Evolutionary conservation across 768 basidiomycete species (phyloP), one percentile per base, ranked within the genome.

Genomic region (Pleurotus salmoneostramineus): DNA sequence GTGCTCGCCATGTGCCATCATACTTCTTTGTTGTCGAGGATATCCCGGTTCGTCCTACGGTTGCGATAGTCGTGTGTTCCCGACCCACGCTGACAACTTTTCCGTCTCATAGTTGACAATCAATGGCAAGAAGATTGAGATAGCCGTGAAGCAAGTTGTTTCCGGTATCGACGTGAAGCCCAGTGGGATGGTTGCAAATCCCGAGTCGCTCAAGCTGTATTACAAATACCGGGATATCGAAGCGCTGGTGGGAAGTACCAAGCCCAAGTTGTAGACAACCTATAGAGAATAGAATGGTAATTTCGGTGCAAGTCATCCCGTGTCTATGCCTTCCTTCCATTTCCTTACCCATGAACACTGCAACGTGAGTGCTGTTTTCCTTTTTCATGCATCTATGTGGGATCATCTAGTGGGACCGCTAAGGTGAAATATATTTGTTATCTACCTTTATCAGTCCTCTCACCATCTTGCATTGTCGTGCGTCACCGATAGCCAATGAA

Each of bases 91-190:
- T 31, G 11, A 45, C 17, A 11, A 14, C 27, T 34, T 3, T 42
- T 40, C 51, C 34, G 32, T 49, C 32, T 44, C 44, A 44, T 57
- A 89, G 89, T 88, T 89, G 61, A 90, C 87, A 0, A 83, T 88
- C 6, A 89, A 89, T 50, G 83, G 83, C 7, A 91, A 89, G 76
- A 89, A 89, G 66, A 88, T 89, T 44, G 89, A 89, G 70, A 88
- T 90, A 32, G 87, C 85, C 2, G 84, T 89, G 50, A 90, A 89
- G 68, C 87, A 89, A 64, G 87, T 90, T 57, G 77, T 89, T 43
- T 89, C 86, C n/a, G 88, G 87, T 1, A 73, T 75, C 8, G 75
- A 81, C 58, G 61, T 88, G 44, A 76, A 82, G 62, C 87, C 88
- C 3, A 90, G 87, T 60, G 88, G 88, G 15, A 89, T 88, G 2